Evolutionary conservation across 495 filamentous ascomycete genomes (phyloP), one percentile per base, ranked within the genome.

Genomic region (Neurospora sp.): DNA sequence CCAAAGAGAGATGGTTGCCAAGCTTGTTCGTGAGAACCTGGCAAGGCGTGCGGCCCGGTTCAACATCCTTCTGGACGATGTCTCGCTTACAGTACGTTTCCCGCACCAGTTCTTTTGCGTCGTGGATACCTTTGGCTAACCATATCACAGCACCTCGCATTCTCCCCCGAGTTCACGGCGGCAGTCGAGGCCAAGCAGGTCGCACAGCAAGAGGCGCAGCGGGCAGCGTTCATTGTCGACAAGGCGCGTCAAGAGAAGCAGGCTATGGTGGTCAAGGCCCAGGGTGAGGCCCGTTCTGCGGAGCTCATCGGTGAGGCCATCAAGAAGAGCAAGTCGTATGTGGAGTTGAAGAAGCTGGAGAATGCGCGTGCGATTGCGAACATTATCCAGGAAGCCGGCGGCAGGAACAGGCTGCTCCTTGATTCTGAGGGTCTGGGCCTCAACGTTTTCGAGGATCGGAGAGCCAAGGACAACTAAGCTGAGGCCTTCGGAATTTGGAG

Each of bases 211-310:
- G 96, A 99, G 80, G 96, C 96, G 22, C 96, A 99, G 82, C 91
- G 95, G 72, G 96, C 96, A 39, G 96, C 96, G 53, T 99, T 99
- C 87, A 87, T 98, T 45, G 96, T 99, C 75, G 96, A 99, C 88
- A 98, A 98, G 85, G 96, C 96, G 42, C 92, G 96, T 74, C 96
- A 99, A 82, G 96, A 99, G 88, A 99, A 99, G 87, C 96, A 98
- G 85, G 96, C 96, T 73, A 97, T 93, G 85, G 94, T 99, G 77
- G 96, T 99, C 77, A 92, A 94, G 82, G 96, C 96, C 16, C 96
- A 98, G 88, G 96, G 96, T 94, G 96, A 99, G 84, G 96, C 96
- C 53, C 93, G 96, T 76, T 98, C 96, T 68, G 96, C 96, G 40
- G 94, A 99, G 83, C 91, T 99, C 68, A 97, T 99, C 77, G 96